Percentiles rank a stretch among this genome's conserved stretches.
These are phyloP conservation scores for Alternaria longipes DNA, from an alignment of 2,329 filamentous ascomycete species.

Conservation along the genomic window DNA sequence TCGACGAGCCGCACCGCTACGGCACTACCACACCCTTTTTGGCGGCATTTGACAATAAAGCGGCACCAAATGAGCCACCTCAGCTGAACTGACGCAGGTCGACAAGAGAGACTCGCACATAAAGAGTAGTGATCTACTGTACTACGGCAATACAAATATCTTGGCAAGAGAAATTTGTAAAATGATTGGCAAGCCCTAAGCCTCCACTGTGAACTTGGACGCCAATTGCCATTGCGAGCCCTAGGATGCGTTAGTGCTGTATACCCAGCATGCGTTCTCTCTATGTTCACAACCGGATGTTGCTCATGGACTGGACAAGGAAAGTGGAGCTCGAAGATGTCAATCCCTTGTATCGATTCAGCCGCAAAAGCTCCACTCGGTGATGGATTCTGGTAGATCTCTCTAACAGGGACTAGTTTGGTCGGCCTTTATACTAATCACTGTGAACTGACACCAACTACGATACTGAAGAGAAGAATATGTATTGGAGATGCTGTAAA, in stretches of 20 bases:
- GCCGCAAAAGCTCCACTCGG: conserved; percentile 1
- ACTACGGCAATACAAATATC: neutral
- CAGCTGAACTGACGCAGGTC: neutral
- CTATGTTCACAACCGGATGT: neutral
- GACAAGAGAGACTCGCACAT: neutral
- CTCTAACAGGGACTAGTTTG: neutral
- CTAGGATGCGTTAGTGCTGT: neutral
- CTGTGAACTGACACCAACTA: neutral
- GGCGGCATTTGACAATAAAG: neutral
- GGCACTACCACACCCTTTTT: neutral
- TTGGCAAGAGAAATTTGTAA: neutral
- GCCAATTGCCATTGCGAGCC: neutral
- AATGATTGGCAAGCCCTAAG: neutral
- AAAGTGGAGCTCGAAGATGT: neutral
- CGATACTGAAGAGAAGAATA: neutral
- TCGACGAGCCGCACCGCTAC: neutral
- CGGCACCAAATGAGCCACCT: neutral
- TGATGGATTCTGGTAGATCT: neutral
- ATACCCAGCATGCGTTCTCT: neutral
- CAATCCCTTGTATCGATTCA: conserved; percentile 1
- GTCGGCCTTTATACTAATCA: neutral
- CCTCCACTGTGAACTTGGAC: neutral
- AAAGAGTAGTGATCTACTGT: conserved; percentile 1
- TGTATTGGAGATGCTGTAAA: neutral
- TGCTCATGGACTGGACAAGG: neutral